phyloP scores from a whole-genome alignment of 345 rosid species.

The Microthlaspi erraticum region DNA sequence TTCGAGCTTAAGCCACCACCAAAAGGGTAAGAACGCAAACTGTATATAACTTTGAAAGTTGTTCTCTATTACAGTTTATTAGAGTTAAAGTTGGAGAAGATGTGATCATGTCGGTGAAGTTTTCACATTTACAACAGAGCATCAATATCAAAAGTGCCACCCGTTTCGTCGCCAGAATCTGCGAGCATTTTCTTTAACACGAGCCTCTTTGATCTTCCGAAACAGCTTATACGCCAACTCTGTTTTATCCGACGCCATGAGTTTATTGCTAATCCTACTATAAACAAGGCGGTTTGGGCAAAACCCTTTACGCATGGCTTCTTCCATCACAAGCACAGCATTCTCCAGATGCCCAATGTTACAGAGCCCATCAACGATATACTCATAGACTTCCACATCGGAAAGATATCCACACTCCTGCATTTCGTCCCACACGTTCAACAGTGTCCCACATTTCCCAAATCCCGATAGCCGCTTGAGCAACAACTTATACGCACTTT shows the following conservation, averaged over 20 bases:
- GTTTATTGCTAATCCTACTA: slow-evolving; percentile 75
- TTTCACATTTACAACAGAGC: slow-evolving; percentile 15
- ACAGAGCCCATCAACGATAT: slow-evolving; percentile 81
- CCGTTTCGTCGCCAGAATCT: slow-evolving; percentile 84
- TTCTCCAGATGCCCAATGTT: slow-evolving; percentile 88
- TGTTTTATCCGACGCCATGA: slow-evolving; percentile 68
- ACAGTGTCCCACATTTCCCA: slow-evolving; percentile 90
- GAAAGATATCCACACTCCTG: slow-evolving; percentile 71
- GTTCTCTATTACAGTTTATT: slow-evolving; percentile 15
- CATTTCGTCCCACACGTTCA: slow-evolving; percentile 87
- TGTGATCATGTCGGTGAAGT: slow-evolving; percentile 1
- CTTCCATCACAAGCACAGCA: slow-evolving; percentile 91
- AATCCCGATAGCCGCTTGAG: slow-evolving; percentile 81
- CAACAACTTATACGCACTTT: slow-evolving; percentile 73
- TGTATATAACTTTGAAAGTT: neutral
- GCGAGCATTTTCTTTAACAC: slow-evolving; percentile 65
- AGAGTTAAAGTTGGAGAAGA: slow-evolving; percentile 14
- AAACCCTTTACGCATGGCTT: slow-evolving; percentile 72
- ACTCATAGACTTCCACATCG: slow-evolving; percentile 79
- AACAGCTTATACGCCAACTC: slow-evolving; percentile 81
- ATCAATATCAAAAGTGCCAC: slow-evolving; percentile 76
- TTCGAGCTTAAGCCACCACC: slow-evolving; percentile 20
- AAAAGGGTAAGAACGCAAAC: slow-evolving; percentile 11
- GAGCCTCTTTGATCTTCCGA: slow-evolving; percentile 76
- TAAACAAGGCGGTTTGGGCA: slow-evolving; percentile 79